These are phyloP conservation scores for Yarrowia phangngaensis DNA, from an alignment of 805 yeast species.

Conservation along the genomic window DNA sequence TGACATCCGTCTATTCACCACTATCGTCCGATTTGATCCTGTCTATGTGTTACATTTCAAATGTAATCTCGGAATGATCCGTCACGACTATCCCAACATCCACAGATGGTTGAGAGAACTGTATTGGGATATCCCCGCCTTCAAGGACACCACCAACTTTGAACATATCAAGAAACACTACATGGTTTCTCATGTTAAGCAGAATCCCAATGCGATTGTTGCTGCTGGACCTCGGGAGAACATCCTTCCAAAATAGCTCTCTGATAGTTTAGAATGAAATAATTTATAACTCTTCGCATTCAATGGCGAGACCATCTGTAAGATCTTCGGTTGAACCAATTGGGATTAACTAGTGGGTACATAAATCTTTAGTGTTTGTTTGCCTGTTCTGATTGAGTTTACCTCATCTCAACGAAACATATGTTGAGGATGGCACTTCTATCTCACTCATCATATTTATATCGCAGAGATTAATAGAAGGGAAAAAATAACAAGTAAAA, in stretches of 20 bases:
- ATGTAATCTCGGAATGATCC: slow-evolving; percentile 77
- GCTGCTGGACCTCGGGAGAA: slow-evolving; percentile 86
- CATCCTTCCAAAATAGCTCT: slow-evolving; percentile 58
- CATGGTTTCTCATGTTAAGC: slow-evolving; percentile 74
- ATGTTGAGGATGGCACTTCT: no score
- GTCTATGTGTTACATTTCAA: slow-evolving; percentile 95
- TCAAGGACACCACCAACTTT: slow-evolving; percentile 75
- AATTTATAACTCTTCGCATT: no score
- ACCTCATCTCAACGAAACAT: no score
- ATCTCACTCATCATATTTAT: no score
- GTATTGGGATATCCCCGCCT: slow-evolving; percentile 75
- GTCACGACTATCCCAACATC: slow-evolving; percentile 71
- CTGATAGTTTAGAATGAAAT: no score
- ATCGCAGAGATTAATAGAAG: no score
- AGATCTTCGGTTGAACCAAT: no score
- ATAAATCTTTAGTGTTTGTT: no score
- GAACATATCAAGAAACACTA: slow-evolving; percentile 90
- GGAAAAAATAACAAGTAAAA: no score
- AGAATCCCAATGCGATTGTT: slow-evolving; percentile 79
- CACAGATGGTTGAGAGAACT: slow-evolving; percentile 77
- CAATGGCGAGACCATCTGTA: no score
- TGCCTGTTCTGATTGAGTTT: no score
- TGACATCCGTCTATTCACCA: slow-evolving; percentile 80
- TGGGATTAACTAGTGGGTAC: no score
- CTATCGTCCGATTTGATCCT: slow-evolving; percentile 86